A percentile compares a stretch with the other conserved stretches of the same genome.
These are phyloP conservation scores for Microstegium vimineum DNA, from an alignment of 176 grass and related monocot species.

Conservation along the genomic window DNA sequence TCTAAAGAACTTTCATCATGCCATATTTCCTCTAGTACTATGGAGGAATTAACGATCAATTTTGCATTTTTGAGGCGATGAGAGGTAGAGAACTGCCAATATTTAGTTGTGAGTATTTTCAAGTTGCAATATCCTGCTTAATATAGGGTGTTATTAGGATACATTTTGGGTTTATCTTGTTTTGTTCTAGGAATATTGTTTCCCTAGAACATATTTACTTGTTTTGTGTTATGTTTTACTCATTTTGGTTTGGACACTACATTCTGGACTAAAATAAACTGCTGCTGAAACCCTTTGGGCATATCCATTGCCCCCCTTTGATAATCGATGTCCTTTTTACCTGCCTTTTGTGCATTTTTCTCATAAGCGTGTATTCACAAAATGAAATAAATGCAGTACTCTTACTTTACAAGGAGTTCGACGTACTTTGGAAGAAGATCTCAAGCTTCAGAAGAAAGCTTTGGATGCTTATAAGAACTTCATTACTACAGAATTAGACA, in stretches of 20 bases:
- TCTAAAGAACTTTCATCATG: neutral
- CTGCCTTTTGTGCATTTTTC: conserved; percentile 31
- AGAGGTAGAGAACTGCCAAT: neutral
- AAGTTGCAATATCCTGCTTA: neutral
- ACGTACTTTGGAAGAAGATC: conserved; percentile 83
- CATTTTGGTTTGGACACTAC: conserved; percentile 18
- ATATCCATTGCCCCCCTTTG: neutral
- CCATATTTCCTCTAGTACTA: neutral
- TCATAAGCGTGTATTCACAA: conserved; percentile 22
- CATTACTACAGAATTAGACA: conserved; percentile 64
- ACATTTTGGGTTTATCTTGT: neutral
- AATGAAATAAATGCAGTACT: conserved; percentile 58
- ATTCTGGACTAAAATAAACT: neutral
- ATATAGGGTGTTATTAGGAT: neutral
- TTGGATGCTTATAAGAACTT: conserved; percentile 72
- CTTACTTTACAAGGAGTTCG: conserved; percentile 83
- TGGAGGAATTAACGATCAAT: neutral
- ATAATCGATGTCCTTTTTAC: too few species aligned
- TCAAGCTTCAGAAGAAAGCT: conserved; percentile 74
- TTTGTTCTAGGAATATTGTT: neutral
- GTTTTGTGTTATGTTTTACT: conserved; percentile 23
- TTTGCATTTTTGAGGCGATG: neutral
- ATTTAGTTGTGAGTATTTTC: conserved; percentile 1
- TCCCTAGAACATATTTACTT: neutral
- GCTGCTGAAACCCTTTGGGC: neutral